These are phyloP conservation scores for Protomyces gravidus DNA, from an alignment of 1,139 yeast genomes.

Conservation along the genomic window DNA sequence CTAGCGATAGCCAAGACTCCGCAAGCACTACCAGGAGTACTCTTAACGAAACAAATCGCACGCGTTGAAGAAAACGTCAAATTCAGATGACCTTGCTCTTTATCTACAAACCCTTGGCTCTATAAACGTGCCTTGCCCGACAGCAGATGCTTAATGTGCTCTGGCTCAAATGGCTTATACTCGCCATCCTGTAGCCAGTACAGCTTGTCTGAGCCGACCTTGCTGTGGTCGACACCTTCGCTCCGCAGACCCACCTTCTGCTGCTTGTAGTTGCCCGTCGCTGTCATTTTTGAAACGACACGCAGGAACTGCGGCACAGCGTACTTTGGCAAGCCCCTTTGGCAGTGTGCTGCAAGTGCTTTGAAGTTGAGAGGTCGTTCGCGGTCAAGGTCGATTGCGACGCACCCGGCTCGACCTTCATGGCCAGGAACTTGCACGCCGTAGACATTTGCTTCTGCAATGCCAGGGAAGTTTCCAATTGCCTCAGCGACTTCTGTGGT, in stretches of 20 bases:
- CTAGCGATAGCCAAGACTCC: too few relatives aligned
- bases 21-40: too few relatives aligned
- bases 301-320: constrained; percentile 83
- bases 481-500: constrained; percentile 91
- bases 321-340: constrained; percentile 64
- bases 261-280: constrained; percentile 81
- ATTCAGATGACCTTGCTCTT: too few relatives aligned
- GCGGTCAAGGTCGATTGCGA: constrained; percentile 59
- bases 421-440: constrained; percentile 83
- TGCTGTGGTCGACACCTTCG: constrained; percentile 20
- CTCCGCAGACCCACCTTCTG: constrained; percentile 52
- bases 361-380: constrained; percentile 40
- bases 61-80: too few relatives aligned
- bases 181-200: constrained; percentile 15
- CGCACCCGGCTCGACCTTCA: constrained; percentile 95
- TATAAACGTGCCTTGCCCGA: constrained; percentile 17
- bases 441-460: constrained; percentile 75
- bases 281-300: constrained; percentile 57
- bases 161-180: constrained; percentile 7
- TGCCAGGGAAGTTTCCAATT: constrained; percentile 44
- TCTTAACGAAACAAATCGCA: too few relatives aligned
- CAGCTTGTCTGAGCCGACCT: constrained; percentile 7
- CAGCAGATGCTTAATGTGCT: constrained; percentile 7
- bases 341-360: constrained; percentile 45
- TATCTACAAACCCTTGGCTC: too few relatives aligned